phyloP scores from a whole-genome alignment of 805 yeast genomes.

The Lipomyces sp. region DNA sequence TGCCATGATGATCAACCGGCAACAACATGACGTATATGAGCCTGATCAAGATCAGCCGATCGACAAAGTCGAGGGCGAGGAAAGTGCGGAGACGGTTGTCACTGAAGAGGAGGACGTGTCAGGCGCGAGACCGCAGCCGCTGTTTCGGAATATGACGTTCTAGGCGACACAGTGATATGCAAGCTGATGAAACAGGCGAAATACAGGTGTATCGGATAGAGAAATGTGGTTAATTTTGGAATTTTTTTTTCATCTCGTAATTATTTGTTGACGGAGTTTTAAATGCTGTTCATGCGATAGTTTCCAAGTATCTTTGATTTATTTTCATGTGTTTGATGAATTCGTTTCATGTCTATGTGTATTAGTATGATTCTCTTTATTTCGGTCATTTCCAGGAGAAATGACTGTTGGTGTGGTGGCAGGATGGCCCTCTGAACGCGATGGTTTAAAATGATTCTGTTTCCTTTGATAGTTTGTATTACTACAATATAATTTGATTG shows the following conservation, averaged over 20 bases:
- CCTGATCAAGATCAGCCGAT: background rate
- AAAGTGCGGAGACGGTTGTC: constrained; percentile 3
- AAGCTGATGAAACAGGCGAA: background rate
- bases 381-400: background rate
- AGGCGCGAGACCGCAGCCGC: constrained; percentile 14
- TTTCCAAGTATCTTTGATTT: background rate
- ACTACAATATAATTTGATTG: background rate
- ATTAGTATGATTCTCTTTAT: constrained; percentile 1
- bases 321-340: background rate
- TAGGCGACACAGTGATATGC: background rate
- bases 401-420: background rate
- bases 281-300: background rate
- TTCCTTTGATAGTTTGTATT: constrained; percentile 5
- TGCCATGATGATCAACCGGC: constrained; percentile 43
- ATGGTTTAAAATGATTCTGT: constrained; percentile 5
- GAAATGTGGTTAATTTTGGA: constrained; percentile 8
- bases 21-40: constrained; percentile 6
- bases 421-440: background rate
- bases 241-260: background rate
- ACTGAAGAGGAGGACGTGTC: constrained; percentile 1
- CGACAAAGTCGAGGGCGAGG: background rate
- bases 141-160: constrained; percentile 31
- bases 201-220: constrained; percentile 3
- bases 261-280: constrained; percentile 7
- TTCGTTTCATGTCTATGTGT: constrained; percentile 1